Evolutionary conservation across 495 filamentous ascomycete genomes (phyloP), one percentile per base, ranked within the genome.

Genomic region (Aspergillus affinis): DNA sequence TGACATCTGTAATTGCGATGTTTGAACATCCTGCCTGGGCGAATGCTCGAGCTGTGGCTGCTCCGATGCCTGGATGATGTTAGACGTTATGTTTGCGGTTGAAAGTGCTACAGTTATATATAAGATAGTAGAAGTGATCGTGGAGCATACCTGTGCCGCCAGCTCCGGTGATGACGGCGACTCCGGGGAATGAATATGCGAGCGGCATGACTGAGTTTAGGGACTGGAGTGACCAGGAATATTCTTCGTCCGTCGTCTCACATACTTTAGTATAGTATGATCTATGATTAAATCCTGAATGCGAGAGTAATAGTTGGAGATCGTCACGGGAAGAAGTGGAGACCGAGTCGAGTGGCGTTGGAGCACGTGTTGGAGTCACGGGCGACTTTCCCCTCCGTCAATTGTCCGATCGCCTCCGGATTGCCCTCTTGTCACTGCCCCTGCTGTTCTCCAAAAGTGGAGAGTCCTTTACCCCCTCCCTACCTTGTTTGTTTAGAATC

Each of bases 1-100:
- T 77, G 13, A 78, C 57, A 57, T 85, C 83, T n/a, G 78, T 79
- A 57, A 86, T 76, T 8, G 75, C 76, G 50, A 84, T 77, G 26
- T 65, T 60, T 0, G 65, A 32, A 69, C 81, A 84, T n/a, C 83
- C 82, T 50, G 75, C 75, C 3, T 65, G 57, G 0, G 78, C 81
- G 65, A 86, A 86, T 0, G 72, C 75, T 19, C 69, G 72, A n/a
- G 80, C 79, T 9, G 74, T 74, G 4, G 79, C 79, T 5, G 77
- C 76, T n/a, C 82, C 83, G 66, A 84, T 86, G 27, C 83, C 82
- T 84, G 29, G 44, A 20, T n/a, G 27, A 1, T n/a, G 10, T 45
- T 29, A 52, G 41, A 21, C 26, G n/a, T 47, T 46, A 48, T 54
- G 19, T 26, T 26, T 26, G 23, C 4, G 2, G 23, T 26, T 26